Evolutionary conservation across 805 yeast species (phyloP).

Genomic region (Teunomyces aglyptinius): DNA sequence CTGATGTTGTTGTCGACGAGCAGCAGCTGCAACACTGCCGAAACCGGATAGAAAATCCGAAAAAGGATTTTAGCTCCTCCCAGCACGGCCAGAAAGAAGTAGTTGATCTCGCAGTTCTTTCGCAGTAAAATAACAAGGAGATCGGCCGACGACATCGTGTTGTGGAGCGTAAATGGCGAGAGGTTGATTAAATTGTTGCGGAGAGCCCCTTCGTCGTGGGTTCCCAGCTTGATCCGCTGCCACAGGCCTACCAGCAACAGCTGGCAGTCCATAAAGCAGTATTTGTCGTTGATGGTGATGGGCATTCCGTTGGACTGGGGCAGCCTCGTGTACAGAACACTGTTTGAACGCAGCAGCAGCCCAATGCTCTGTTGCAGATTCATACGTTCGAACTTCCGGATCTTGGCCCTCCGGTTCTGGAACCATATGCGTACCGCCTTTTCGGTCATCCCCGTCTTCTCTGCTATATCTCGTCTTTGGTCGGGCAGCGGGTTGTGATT

Average conservation of each 20-base stretch:
- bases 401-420: slow-evolving; percentile 81
- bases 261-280: slow-evolving; percentile 64
- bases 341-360: slow-evolving; percentile 10
- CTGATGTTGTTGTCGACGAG: slow-evolving; percentile 47
- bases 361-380: slow-evolving; percentile 11
- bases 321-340: slow-evolving; percentile 2
- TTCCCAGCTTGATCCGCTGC: slow-evolving; percentile 75
- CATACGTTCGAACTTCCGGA: slow-evolving; percentile 61
- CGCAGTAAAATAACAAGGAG: slow-evolving; percentile 67
- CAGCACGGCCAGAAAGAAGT: slow-evolving; percentile 73
- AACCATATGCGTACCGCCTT: slow-evolving; percentile 92
- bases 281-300: slow-evolving; percentile 52
- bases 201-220: slow-evolving; percentile 38
- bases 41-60: slow-evolving; percentile 68
- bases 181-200: slow-evolving; percentile 53
- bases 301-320: not conserved
- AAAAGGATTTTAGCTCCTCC: slow-evolving; percentile 67
- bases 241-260: slow-evolving; percentile 75
- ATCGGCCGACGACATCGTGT: slow-evolving; percentile 67
- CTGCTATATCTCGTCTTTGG: slow-evolving; percentile 65
- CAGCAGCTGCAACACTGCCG: slow-evolving; percentile 58
- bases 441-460: slow-evolving; percentile 76
- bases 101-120: slow-evolving; percentile 69
- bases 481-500: slow-evolving; percentile 79
- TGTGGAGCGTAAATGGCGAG: slow-evolving; percentile 64